Conservation (phyloP, 2,329 filamentous ascomycete species). For the Stemphylium lycopersici region DNA sequence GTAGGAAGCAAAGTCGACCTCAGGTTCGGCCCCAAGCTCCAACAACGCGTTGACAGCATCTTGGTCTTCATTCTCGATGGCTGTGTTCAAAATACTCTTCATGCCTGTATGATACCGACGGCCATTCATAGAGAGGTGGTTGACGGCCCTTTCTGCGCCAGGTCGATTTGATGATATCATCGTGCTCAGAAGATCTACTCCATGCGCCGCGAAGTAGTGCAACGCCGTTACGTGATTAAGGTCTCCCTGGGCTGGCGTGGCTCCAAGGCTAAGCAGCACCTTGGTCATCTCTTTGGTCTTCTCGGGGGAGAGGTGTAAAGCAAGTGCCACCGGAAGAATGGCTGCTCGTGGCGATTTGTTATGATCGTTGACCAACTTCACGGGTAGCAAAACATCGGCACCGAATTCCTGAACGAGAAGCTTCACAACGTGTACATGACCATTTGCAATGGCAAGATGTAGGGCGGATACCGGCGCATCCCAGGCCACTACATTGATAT, state of each 20-base stretch:
- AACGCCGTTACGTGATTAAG: slow-evolving; percentile 68
- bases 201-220: slow-evolving; percentile 50
- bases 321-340: slow-evolving; percentile 73
- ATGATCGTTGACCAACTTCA: slow-evolving; percentile 65
- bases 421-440: slow-evolving; percentile 72
- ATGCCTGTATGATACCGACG: slow-evolving; percentile 44
- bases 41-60: slow-evolving; percentile 55
- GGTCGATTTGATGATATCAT: slow-evolving; percentile 68
- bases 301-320: slow-evolving; percentile 66
- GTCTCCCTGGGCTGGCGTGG: slow-evolving; percentile 76
- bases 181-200: slow-evolving; percentile 14
- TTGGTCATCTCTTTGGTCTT: slow-evolving; percentile 69
- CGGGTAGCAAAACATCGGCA: slow-evolving; percentile 75
- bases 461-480: slow-evolving; percentile 75
- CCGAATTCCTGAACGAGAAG: slow-evolving; percentile 73
- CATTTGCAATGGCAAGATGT: slow-evolving; percentile 78
- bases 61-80: slow-evolving; percentile 41
- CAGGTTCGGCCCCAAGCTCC: slow-evolving; percentile 61
- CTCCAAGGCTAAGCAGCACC: slow-evolving; percentile 71
- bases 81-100: slow-evolving; percentile 62
- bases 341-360: slow-evolving; percentile 61
- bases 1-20: slow-evolving; percentile 64
- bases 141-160: slow-evolving; percentile 68
- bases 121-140: slow-evolving; percentile 62
- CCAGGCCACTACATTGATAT: slow-evolving; percentile 81